Evolutionary conservation across 2,329 filamentous ascomycete species (phyloP).

Genomic region (Trichoderma simmonsii): DNA sequence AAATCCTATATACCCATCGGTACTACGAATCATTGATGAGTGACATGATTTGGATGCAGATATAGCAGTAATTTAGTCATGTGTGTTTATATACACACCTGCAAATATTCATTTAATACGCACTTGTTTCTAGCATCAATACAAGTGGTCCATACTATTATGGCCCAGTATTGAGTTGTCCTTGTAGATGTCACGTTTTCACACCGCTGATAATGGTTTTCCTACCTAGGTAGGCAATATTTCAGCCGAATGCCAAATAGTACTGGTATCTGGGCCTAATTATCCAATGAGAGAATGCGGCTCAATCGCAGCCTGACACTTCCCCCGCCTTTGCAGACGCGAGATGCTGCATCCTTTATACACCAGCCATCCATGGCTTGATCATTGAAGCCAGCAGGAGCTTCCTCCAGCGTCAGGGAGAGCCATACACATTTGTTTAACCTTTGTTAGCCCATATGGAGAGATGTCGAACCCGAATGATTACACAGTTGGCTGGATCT

Average conservation of each 20-base stretch:
- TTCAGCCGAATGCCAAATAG: background rate
- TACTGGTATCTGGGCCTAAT: background rate
- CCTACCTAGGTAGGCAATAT: background rate
- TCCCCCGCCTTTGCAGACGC: background rate
- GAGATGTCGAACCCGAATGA: background rate
- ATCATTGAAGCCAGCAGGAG: background rate
- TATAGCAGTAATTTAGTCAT: constrained; percentile 4
- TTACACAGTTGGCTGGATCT: background rate
- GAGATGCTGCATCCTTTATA: background rate
- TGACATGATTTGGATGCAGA: background rate
- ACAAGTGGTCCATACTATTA: too few species aligned
- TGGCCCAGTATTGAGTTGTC: too few species aligned
- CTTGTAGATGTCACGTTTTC: too few species aligned
- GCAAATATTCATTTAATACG: constrained; percentile 1
- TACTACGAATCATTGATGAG: background rate
- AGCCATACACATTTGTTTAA: rapidly evolving
- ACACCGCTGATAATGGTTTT: too few species aligned
- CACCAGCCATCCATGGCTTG: background rate
- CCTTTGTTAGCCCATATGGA: background rate
- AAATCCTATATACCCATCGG: background rate
- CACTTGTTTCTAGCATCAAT: too few species aligned
- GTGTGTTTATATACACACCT: background rate
- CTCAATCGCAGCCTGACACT: background rate
- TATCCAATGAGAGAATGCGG: background rate
- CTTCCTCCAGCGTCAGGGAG: background rate